Conservation (phyloP, 1,284 basidiomycete species). For the Schizopora paradoxa region DNA sequence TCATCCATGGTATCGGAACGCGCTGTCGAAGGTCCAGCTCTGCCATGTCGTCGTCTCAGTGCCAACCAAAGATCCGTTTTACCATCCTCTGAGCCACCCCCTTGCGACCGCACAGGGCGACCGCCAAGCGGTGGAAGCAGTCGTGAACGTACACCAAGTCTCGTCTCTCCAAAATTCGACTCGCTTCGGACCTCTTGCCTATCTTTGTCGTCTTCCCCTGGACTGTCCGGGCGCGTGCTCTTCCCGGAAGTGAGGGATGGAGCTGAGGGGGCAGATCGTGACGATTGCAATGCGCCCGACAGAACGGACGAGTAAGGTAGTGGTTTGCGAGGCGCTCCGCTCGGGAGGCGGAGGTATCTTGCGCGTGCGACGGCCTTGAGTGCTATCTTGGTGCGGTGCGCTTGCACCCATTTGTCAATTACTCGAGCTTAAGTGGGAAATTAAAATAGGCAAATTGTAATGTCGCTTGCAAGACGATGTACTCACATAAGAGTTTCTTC, state of each 20-base stretch:
- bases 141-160: too few species aligned
- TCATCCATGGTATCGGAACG: too few species aligned
- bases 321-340: slow-evolving; percentile 14
- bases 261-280: slow-evolving; percentile 3
- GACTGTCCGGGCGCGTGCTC: slow-evolving; percentile 8
- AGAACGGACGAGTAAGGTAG: slow-evolving; percentile 14
- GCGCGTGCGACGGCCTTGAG: slow-evolving; percentile 73
- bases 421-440: slow-evolving; percentile 40
- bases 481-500: slow-evolving; percentile 53
- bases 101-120: too few species aligned
- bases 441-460: slow-evolving; percentile 18
- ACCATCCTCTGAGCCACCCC: too few species aligned
- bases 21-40: too few species aligned
- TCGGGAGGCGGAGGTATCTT: slow-evolving; percentile 66
- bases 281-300: slow-evolving; percentile 6
- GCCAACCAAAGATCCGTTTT: too few species aligned
- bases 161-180: too few species aligned
- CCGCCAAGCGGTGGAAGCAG: too few species aligned
- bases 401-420: slow-evolving; percentile 60
- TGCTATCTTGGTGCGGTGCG: slow-evolving; percentile 62
- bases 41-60: too few species aligned
- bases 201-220: background rate
- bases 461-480: slow-evolving; percentile 3
- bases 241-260: slow-evolving; percentile 8
- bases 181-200: too few species aligned